Conservation (phyloP, 805 yeast species). For the Debaryomyces tyrocola region DNA sequence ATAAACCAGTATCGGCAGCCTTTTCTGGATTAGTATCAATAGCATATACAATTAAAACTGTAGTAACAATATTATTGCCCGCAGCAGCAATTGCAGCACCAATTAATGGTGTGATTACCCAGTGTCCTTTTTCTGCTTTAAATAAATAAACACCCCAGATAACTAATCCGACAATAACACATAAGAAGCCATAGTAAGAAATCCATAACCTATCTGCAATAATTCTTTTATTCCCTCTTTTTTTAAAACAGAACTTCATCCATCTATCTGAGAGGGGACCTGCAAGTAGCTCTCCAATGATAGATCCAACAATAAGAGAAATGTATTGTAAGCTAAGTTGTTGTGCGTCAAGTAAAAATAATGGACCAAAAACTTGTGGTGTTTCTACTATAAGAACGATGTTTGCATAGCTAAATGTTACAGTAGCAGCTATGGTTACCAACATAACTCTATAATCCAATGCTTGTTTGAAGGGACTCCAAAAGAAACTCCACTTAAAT, state of each 20-base stretch:
- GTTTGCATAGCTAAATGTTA: too few relatives aligned
- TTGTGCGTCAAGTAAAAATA: too few relatives aligned
- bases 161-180: conserved; percentile 18
- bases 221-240: background rate
- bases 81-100: conserved; percentile 22
- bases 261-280: too few relatives aligned
- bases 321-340: too few relatives aligned
- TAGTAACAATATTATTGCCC: conserved; percentile 22
- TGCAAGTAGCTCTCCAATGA: too few relatives aligned
- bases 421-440: too few relatives aligned
- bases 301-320: too few relatives aligned
- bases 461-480: too few relatives aligned
- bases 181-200: conserved; percentile 17
- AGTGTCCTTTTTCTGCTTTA: conserved; percentile 5
- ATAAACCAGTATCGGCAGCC: conserved; percentile 19
- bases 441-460: too few relatives aligned
- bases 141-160: conserved; percentile 16
- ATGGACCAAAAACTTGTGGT: too few relatives aligned
- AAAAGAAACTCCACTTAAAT: too few relatives aligned
- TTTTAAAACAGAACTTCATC: conserved; percentile 6
- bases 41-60: conserved; percentile 18
- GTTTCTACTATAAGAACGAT: too few relatives aligned
- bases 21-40: conserved; percentile 15
- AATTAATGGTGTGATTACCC: conserved; percentile 19
- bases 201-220: conserved; percentile 18